Base-by-base conservation (phyloP, 306 rosid genomes). In the Urtica urens region DNA sequence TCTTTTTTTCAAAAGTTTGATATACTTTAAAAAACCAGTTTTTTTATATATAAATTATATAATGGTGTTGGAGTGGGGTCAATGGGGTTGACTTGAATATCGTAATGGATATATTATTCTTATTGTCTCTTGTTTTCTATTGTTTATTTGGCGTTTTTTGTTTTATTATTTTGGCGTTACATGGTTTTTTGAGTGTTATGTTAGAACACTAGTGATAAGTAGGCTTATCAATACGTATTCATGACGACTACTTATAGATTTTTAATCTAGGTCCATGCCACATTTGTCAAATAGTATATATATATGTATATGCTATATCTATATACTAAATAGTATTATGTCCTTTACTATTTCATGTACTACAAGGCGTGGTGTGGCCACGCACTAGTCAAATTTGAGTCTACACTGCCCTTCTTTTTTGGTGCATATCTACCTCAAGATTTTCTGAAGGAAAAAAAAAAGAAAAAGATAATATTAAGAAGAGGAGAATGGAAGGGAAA, bases 61-160 rank as follows among this genome's bases (percentile, higher is more conserved):
- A n/a, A n/a, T n/a, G n/a, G n/a, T n/a, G 11, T 26, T n/a, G 2
- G 49, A 7, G 21, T 7, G 43, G 13, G 41, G 20, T 51, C 42
- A 23, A 51, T 14, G 53, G 30, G 33, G 40, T 63, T 54, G 60
- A 62, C 60, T 58, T 53, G 3, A 24, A 10, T 35, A 35, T 35
- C n/a, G 40, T 35, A 10, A 16, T 3, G 11, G 40, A 10, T 28
- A 28, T 28, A 28, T 4, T 12, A 44, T 44, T 21, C 29, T 26
- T 25, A 23, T 33, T 26, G 30, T 38, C 56, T 39, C 15, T 22
- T 11, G 30, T 23, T 6, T 20, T 45, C 6, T 26, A 18, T 55
- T 20, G 37, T n/a, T 5, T 13, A 25, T 4, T 55, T 20, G 47
- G n/a, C n/a, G 31, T 11, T 45, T 23, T 6, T 20, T 45, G 5